Percentiles rank a stretch among this genome's conserved stretches.
phyloP scores from a whole-genome alignment of 768 basidiomycete genomes.

The Hericium coralloides region DNA sequence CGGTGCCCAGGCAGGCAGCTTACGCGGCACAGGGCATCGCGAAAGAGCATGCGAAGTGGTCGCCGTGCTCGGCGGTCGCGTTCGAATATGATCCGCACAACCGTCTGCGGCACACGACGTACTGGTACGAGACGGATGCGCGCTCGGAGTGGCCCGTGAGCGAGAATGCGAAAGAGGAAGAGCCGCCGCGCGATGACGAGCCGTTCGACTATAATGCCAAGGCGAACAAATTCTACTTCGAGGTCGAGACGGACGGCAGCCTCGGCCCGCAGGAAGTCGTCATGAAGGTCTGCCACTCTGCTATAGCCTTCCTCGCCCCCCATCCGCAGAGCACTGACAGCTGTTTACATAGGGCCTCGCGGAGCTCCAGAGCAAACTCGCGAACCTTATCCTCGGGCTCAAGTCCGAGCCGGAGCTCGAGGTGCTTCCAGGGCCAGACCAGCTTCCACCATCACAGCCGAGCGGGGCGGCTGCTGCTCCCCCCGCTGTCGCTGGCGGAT shows the following conservation, averaged over 20 bases:
- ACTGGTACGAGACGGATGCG: conserved; percentile 86
- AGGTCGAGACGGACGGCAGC: conserved; percentile 92
- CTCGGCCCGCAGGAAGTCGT: conserved; percentile 83
- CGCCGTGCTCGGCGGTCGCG: conserved; percentile 87
- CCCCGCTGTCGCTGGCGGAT: conserved; percentile 7
- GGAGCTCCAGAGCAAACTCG: conserved; percentile 74
- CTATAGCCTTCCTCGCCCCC: neutral
- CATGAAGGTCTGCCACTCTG: conserved; percentile 48
- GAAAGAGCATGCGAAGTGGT: conserved; percentile 99
- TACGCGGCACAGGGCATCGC: conserved; percentile 70
- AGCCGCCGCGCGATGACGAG: conserved; percentile 69
- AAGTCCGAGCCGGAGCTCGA: conserved; percentile 44
- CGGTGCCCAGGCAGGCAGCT: neutral
- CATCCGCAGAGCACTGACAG: neutral
- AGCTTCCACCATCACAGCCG: conserved; percentile 4
- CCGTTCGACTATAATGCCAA: conserved; percentile 84
- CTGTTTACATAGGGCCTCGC: conserved; percentile 56
- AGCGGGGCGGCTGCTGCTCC: neutral
- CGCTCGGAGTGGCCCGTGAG: conserved; percentile 88
- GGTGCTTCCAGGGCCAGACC: conserved; percentile 27
- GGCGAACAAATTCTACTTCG: conserved; percentile 87
- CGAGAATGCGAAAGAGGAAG: conserved; percentile 79
- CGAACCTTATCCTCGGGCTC: conserved; percentile 67
- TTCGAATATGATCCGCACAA: conserved; percentile 99
- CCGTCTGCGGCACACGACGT: conserved; percentile 88